These are phyloP conservation scores for Leptodontidium sp. DNA, from an alignment of 2,329 filamentous ascomycete species.

Conservation along the genomic window DNA sequence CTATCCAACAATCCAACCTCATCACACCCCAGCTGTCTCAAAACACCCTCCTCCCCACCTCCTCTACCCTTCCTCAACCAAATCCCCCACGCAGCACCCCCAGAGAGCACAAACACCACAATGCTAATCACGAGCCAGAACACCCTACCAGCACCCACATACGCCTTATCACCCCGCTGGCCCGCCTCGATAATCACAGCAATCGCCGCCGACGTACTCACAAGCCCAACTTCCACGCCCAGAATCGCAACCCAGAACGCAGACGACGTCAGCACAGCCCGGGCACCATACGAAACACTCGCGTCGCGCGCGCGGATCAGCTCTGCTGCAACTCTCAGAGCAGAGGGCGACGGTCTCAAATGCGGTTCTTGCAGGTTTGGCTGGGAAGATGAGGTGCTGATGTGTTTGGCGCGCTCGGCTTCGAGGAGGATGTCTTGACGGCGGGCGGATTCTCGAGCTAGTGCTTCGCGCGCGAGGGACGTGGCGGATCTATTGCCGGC, in stretches of 20 bases:
- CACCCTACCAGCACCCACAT: constrained; percentile 9
- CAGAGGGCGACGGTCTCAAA: constrained; percentile 9
- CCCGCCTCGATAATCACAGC: constrained; percentile 8
- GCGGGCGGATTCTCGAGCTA: constrained; percentile 9
- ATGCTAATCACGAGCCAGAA: constrained; percentile 26
- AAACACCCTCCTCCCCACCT: neutral
- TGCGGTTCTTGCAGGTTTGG: neutral
- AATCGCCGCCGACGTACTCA: constrained; percentile 11
- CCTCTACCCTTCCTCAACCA: constrained; percentile 19
- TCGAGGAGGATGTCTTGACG: constrained; percentile 15
- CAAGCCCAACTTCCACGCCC: constrained; percentile 4
- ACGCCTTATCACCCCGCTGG: neutral
- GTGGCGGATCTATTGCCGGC: neutral
- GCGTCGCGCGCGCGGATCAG: constrained; percentile 11
- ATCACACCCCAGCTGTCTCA: constrained; percentile 13
- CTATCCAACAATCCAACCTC: constrained; percentile 25
- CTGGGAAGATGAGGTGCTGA: neutral
- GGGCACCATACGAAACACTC: neutral
- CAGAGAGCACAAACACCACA: neutral
- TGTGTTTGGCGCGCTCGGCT: constrained; percentile 1
- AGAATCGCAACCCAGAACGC: constrained; percentile 19
- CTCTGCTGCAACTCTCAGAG: constrained; percentile 17
- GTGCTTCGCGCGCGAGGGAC: neutral
- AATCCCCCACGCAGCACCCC: neutral
- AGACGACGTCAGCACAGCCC: constrained; percentile 2